These are phyloP conservation scores for Lodderomyces jiufengensis DNA, from an alignment of 1,139 yeast species.

Conservation along the genomic window DNA sequence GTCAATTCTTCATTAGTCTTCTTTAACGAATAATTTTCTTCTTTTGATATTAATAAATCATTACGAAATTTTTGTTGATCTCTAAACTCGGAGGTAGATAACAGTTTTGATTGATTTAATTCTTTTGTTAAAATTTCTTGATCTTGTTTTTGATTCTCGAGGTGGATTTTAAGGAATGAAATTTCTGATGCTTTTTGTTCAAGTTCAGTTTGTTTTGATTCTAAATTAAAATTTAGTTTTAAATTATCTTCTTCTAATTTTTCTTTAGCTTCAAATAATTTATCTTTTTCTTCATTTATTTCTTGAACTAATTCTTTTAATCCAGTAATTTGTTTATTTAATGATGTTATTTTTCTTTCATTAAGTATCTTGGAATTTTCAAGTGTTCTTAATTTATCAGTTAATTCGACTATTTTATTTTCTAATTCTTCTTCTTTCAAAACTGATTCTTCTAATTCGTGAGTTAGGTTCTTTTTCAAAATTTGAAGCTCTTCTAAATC, in stretches of 20 bases:
- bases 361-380: constrained; percentile 41
- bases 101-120: constrained; percentile 32
- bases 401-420: constrained; percentile 39
- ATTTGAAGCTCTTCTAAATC: constrained; percentile 55
- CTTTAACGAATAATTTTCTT: constrained; percentile 42
- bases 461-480: constrained; percentile 48
- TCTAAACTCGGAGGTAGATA: constrained; percentile 28
- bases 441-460: constrained; percentile 47
- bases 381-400: constrained; percentile 45
- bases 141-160: constrained; percentile 33
- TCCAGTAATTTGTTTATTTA: constrained; percentile 48
- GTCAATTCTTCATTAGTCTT: constrained; percentile 35
- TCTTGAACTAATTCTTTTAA: constrained; percentile 53
- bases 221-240: constrained; percentile 41
- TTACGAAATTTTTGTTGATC: constrained; percentile 39
- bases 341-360: constrained; percentile 46
- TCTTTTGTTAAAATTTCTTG: constrained; percentile 32
- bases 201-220: constrained; percentile 37
- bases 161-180: constrained; percentile 33
- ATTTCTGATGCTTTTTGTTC: constrained; percentile 29
- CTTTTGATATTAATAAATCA: constrained; percentile 36
- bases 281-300: constrained; percentile 47
- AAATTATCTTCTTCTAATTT: constrained; percentile 45
- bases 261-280: constrained; percentile 45
- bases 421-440: constrained; percentile 52